Evolutionary conservation across 1,284 basidiomycete genomes (phyloP).

Genomic region (Peniophora sp.): DNA sequence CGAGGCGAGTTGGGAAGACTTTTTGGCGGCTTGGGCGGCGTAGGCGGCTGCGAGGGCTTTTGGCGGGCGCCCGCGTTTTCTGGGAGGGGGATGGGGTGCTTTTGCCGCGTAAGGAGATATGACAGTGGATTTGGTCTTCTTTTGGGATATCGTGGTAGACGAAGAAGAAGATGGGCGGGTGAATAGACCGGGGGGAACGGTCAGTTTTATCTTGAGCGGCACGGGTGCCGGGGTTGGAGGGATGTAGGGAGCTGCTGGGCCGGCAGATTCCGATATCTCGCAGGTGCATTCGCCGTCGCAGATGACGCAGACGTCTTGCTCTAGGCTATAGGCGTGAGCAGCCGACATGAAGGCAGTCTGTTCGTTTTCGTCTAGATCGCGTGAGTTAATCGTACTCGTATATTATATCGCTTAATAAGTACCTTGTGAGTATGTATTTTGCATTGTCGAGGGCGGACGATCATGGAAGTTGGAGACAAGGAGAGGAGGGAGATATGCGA

Average conservation of each 20-base stretch:
- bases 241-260: constrained; percentile 15
- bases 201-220: constrained; percentile 67
- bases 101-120: too few species aligned
- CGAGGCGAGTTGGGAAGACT: too few species aligned
- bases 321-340: constrained; percentile 61
- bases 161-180: constrained; percentile 6
- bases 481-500: constrained; percentile 1
- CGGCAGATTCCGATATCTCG: constrained; percentile 23
- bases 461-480: constrained; percentile 1
- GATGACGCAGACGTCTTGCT: constrained; percentile 58
- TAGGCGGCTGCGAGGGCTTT: constrained; percentile 29
- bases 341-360: constrained; percentile 55
- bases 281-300: constrained; percentile 83
- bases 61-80: constrained; percentile 41
- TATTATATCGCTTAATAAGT: too few species aligned
- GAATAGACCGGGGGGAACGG: constrained; percentile 40
- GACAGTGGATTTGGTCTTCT: constrained; percentile 7
- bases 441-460: neutral
- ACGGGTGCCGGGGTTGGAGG: constrained; percentile 15
- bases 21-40: constrained; percentile 30
- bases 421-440: constrained; percentile 1
- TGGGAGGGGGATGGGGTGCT: constrained; percentile 27
- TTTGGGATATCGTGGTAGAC: constrained; percentile 11
- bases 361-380: constrained; percentile 36
- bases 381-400: neutral